phyloP scores from a whole-genome alignment of 2,329 filamentous ascomycete species.

The Hirsutella minnesotensis region DNA sequence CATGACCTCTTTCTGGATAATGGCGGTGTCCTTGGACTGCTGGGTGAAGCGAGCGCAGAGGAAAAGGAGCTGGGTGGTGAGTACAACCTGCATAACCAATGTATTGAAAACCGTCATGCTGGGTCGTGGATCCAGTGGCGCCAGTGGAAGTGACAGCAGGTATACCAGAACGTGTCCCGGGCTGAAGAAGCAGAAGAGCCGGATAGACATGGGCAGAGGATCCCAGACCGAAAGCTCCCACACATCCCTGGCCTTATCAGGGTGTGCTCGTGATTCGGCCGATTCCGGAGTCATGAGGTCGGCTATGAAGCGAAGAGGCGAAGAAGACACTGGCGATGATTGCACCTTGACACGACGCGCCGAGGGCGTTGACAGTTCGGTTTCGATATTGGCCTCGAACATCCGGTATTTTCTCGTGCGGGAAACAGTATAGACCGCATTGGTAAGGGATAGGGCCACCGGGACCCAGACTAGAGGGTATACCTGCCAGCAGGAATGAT shows the following conservation, averaged over 20 bases:
- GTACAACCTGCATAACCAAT: constrained; percentile 59
- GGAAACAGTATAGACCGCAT: constrained; percentile 71
- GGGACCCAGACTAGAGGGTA: constrained; percentile 62
- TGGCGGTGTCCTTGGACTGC: constrained; percentile 70
- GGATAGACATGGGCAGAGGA: constrained; percentile 70
- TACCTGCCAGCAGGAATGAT: constrained; percentile 32
- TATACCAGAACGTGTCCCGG: constrained; percentile 89
- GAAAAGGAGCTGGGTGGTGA: constrained; percentile 67
- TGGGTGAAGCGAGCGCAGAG: constrained; percentile 66
- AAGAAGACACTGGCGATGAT: constrained; percentile 65
- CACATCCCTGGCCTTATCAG: constrained; percentile 71
- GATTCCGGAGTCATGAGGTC: constrained; percentile 55
- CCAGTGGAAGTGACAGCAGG: constrained; percentile 73
- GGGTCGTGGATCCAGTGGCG: constrained; percentile 62
- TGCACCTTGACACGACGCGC: constrained; percentile 82
- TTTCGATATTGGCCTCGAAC: constrained; percentile 77
- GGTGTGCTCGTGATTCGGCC: constrained; percentile 75
- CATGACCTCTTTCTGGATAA: constrained; percentile 86
- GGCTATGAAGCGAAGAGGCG: constrained; percentile 65
- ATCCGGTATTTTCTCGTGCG: constrained; percentile 80
- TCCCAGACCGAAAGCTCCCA: constrained; percentile 96
- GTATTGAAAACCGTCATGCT: constrained; percentile 80
- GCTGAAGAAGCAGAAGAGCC: constrained; percentile 82
- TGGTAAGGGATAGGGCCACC: constrained; percentile 53
- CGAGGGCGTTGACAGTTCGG: constrained; percentile 65